Evolutionary conservation across 225 moss, liverwort and hornwort species (phyloP), one percentile per base, ranked within the genome.

Genomic region (Lunularia cruciata): DNA sequence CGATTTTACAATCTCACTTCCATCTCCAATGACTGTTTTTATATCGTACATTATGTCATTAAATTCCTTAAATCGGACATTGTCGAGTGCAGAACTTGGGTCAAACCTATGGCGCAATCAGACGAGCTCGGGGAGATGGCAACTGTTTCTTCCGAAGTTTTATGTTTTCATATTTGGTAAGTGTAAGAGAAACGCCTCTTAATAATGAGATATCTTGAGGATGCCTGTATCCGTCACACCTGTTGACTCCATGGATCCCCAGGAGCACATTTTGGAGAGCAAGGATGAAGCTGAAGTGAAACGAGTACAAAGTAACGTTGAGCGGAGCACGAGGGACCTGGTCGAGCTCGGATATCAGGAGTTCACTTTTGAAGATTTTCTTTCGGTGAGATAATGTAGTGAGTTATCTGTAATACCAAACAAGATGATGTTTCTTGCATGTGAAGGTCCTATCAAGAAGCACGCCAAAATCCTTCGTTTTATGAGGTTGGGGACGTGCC

Each of bases 131-230:
- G 62, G 98, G 98, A 65, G 98, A 98, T 77, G 98, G 98, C 67
- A 98, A 98, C 63, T 98, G 98, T 70, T 98, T 98, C 75, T 98
- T 98, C 75, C 90, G 98, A 73, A 98, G 98, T 83, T 98, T 98
- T 72, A 98, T 98, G 98, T 98, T 98, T 72, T 98, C 98, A 47
- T 98, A 98, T 76, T 78, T 98, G 81, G 98, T 98, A 67, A 87
- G 89, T 65, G 43, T 49, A 26, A 68, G 55, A 60, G 34, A 16
- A 67, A 32, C 67, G 5, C 13, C 26, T 67, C 5, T 30, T 53
- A 11, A 23, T 37, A 20, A 6, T 34, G 25, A 27, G 7, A 23
- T 15, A 23, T 27, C 13, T 26, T 39, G 38, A 43, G 22, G 37
- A 8, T 47, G 23, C 8, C 8, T 59, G 23, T 27, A 31, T 59